Base-by-base conservation (phyloP, 108 stramenopile species). In the Asterionellopsis glacialis region DNA sequence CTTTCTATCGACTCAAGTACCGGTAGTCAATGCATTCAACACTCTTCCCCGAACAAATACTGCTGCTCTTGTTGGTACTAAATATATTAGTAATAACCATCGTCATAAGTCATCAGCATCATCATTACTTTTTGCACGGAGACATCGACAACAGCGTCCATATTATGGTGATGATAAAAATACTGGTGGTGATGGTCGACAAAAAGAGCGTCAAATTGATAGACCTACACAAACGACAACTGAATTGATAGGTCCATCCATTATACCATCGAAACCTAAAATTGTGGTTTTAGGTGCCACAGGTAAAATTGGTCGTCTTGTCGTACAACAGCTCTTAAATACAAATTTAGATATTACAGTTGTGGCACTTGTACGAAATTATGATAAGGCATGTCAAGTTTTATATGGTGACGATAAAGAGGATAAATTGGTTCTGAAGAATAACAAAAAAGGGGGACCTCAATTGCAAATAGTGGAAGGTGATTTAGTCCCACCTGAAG, bases 231-330 rank as follows among this genome's bases (percentile, higher is more conserved):
- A 70, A 50, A 69, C 75, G 1, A 19, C 59, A 10, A 52, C 70
- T 11, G 75, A 59, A 43, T 11, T 27, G 7, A 42, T 64, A 19
- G 70, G 57, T 23, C 65, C 70, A 41, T 18, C 16, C 1, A 45
- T 71, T 2, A 41, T 67, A 5, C 77, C 77, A 9, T 13, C 45
- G n/a, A 70, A 71, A 39, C 72, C 72, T 14, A 81, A 81, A 45
- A 76, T 81, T 61, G 84, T 86, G 11, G 81, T 90, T 0, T 64
- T 86, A 38, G 88, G 88, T 1, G 84, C 88, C 39, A 64, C 84
- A 1, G 80, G 83, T 10, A 50, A 67, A 45, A 67, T 84, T 39
- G 88, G 88, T 26, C 58, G 84, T 19, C 51, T 73, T 0, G 76
- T 90, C 0, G 49, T 90, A 1, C 53, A 62, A 28, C 78, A 84